Evolutionary conservation across 176 grass and related monocot species (phyloP).

Genomic region (Musa acuminata): DNA sequence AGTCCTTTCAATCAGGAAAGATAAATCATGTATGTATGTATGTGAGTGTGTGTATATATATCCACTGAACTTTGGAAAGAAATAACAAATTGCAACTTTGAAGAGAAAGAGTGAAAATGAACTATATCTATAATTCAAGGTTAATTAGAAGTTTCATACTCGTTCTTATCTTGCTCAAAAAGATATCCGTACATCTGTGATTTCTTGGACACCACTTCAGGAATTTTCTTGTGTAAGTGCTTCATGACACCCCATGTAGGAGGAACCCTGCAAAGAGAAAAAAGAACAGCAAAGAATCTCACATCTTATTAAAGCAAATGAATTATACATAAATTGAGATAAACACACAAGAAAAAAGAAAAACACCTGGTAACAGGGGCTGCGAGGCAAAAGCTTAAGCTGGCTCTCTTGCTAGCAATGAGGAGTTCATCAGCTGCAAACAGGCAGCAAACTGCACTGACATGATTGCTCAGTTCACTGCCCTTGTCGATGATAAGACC

Average conservation of each 20-base stretch:
- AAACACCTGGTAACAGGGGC: slow-evolving; percentile 68
- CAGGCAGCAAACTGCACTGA: slow-evolving; percentile 71
- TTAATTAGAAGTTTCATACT: slow-evolving; percentile 25
- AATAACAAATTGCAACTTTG: neutral
- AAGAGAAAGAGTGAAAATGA: neutral
- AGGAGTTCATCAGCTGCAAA: slow-evolving; percentile 74
- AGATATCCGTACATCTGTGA: slow-evolving; percentile 69
- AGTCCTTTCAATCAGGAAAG: neutral
- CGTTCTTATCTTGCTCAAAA: slow-evolving; percentile 65
- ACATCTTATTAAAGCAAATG: neutral
- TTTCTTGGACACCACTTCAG: slow-evolving; percentile 62
- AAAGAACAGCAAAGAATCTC: slow-evolving; percentile 2
- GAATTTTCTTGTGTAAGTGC: slow-evolving; percentile 88
- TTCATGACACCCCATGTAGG: slow-evolving; percentile 89
- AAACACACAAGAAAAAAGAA: neutral
- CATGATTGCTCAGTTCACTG: slow-evolving; percentile 46
- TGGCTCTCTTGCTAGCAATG: slow-evolving; percentile 66
- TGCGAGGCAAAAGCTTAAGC: slow-evolving; percentile 82
- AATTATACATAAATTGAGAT: neutral
- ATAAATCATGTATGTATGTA: too few relatives aligned
- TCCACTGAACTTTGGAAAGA: too few relatives aligned
- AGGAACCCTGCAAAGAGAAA: slow-evolving; percentile 47
- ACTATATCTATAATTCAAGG: neutral
- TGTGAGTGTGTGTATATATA: too few relatives aligned
- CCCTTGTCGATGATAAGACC: slow-evolving; percentile 74